Conservation (phyloP, 371 early-diverging fungal species). For the Mucor piriformis region DNA sequence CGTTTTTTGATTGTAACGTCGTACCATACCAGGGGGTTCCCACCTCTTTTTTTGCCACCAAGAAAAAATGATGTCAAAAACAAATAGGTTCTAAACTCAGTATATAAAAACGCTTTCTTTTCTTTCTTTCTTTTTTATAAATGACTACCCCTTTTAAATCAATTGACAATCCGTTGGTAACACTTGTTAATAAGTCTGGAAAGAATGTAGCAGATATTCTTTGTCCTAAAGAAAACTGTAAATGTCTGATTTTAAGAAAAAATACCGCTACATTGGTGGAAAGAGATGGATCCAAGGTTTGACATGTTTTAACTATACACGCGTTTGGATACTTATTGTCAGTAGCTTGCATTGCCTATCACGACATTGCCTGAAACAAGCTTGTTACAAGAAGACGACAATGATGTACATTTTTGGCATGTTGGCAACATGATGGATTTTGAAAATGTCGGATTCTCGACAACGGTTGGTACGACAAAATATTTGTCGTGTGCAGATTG, state of each 20-base stretch:
- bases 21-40: not conserved
- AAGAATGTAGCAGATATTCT: constrained; percentile 42
- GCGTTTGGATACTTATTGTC: not conserved
- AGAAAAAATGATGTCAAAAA: not conserved
- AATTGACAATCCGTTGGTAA: constrained; percentile 26
- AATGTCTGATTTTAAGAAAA: constrained; percentile 42
- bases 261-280: constrained; percentile 40
- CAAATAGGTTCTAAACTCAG: not conserved
- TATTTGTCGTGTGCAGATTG: constrained; percentile 84
- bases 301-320: too few species aligned
- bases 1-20: not conserved
- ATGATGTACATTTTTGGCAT: constrained; percentile 54
- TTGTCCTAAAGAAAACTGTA: constrained; percentile 46
- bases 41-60: too few species aligned
- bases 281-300: constrained; percentile 44
- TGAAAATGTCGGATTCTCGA: constrained; percentile 82
- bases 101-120: not conserved
- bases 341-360: constrained; percentile 32
- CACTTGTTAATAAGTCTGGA: constrained; percentile 24
- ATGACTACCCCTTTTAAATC: constrained; percentile 15
- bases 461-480: constrained; percentile 57
- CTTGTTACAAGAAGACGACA: constrained; percentile 12
- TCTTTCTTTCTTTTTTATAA: not conserved
- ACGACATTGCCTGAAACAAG: constrained; percentile 24
- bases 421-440: constrained; percentile 73